Evolutionary conservation across 2,329 filamentous ascomycete species (phyloP).

Genomic region (Ascomycota sp.): DNA sequence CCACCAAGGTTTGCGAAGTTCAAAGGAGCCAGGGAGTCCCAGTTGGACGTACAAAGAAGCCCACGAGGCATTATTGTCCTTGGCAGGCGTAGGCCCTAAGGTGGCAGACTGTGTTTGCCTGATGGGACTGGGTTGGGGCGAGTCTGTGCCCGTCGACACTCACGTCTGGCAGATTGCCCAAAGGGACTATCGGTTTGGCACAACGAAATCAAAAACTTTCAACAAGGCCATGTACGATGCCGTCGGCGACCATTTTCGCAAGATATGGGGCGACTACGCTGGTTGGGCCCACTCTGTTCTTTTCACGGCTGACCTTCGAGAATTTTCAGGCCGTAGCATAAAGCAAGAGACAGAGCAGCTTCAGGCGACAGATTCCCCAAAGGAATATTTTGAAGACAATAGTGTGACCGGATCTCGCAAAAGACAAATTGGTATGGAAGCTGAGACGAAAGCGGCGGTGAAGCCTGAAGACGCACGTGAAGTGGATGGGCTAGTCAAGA

Average conservation of each 20-base stretch:
- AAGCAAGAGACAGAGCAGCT: constrained; percentile 5
- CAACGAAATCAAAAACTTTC: constrained; percentile 61
- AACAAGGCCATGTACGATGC: constrained; percentile 78
- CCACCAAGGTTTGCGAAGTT: constrained; percentile 27
- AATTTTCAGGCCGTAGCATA: constrained; percentile 46
- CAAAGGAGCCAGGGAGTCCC: constrained; percentile 9
- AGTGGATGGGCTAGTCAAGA: constrained; percentile 8
- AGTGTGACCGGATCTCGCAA: constrained; percentile 1
- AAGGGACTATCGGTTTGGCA: constrained; percentile 82
- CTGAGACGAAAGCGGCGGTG: constrained; percentile 3
- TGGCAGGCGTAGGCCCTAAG: constrained; percentile 86
- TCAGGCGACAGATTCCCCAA: constrained; percentile 8
- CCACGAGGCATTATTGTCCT: constrained; percentile 52
- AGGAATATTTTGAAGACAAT: constrained; percentile 1
- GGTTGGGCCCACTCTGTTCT: constrained; percentile 96
- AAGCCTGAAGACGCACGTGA: constrained; percentile 7
- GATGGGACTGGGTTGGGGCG: constrained; percentile 90
- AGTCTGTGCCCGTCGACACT: constrained; percentile 87
- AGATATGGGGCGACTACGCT: constrained; percentile 76
- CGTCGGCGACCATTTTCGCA: constrained; percentile 71
- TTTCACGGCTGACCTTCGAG: constrained; percentile 76
- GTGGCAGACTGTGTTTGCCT: constrained; percentile 91
- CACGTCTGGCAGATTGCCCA: constrained; percentile 98
- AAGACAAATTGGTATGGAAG: constrained; percentile 5
- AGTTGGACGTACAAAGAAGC: constrained; percentile 50